These are phyloP conservation scores for Combretum micranthum DNA, from an alignment of 345 rosid species.

Conservation along the genomic window DNA sequence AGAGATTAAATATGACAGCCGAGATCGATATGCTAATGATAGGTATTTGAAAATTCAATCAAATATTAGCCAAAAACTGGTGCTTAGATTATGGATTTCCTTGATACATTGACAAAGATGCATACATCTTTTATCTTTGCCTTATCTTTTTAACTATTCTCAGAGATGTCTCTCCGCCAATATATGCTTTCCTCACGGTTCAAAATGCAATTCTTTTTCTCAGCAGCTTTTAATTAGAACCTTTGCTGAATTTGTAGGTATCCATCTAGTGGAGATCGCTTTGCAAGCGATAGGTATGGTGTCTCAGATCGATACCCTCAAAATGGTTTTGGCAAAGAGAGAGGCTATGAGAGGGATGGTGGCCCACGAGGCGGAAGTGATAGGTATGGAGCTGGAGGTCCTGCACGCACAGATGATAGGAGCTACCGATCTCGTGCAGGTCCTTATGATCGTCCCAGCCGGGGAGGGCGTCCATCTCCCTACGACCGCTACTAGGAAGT, in stretches of 20 bases:
- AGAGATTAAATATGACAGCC: constrained; percentile 57
- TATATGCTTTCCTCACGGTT: background rate
- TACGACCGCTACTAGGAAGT: constrained; percentile 62
- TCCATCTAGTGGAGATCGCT: constrained; percentile 64
- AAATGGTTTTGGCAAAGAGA: constrained; percentile 61
- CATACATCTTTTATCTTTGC: background rate
- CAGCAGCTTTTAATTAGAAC: background rate
- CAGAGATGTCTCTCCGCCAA: too few species aligned
- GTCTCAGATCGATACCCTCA: constrained; percentile 67
- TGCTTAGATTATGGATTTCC: background rate
- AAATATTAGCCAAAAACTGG: background rate
- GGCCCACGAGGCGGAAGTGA: constrained; percentile 55
- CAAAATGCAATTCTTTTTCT: background rate
- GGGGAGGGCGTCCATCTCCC: constrained; percentile 62
- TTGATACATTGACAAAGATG: background rate
- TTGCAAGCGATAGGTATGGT: constrained; percentile 58
- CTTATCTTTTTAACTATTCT: background rate
- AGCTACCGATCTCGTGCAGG: constrained; percentile 61
- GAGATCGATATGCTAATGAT: constrained; percentile 69
- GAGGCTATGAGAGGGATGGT: constrained; percentile 68
- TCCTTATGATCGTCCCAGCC: constrained; percentile 78
- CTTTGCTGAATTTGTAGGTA: constrained; percentile 40
- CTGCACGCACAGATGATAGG: constrained; percentile 55
- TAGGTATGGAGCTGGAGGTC: constrained; percentile 72
- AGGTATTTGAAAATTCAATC: constrained; percentile 35